These are phyloP conservation scores for Phytophthora sansomeana DNA, from an alignment of 352 stramenopile genomes.

Conservation along the genomic window DNA sequence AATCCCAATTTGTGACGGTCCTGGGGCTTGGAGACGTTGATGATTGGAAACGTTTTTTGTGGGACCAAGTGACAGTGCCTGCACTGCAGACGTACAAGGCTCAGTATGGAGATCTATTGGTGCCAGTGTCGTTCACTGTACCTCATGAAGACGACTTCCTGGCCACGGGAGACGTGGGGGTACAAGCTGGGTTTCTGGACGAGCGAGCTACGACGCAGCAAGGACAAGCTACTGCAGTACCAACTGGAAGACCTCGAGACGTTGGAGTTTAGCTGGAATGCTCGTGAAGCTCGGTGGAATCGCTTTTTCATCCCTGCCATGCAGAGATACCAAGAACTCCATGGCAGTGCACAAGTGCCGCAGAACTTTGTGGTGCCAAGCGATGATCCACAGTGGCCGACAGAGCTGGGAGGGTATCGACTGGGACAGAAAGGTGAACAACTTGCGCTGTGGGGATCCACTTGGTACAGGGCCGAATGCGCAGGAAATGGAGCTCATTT, in stretches of 20 bases:
- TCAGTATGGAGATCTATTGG: constrained; percentile 42
- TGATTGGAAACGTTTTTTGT: constrained; percentile 49
- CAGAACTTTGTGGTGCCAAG: constrained; percentile 51
- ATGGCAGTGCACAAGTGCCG: constrained; percentile 38
- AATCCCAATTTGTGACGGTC: constrained; percentile 16
- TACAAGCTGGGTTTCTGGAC: constrained; percentile 58
- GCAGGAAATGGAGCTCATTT: constrained; percentile 43
- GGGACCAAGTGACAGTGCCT: constrained; percentile 40
- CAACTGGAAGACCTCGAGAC: constrained; percentile 43
- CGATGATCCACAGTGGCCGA: constrained; percentile 37
- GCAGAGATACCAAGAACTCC: constrained; percentile 40
- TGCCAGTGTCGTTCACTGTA: constrained; percentile 45
- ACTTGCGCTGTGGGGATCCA: constrained; percentile 41
- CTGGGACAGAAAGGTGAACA: constrained; percentile 58
- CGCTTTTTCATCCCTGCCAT: constrained; percentile 47
- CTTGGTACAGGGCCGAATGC: constrained; percentile 10
- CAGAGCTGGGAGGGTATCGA: constrained; percentile 42
- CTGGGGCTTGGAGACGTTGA: constrained; percentile 34
- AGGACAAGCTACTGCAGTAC: constrained; percentile 36
- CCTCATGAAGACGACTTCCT: constrained; percentile 27
- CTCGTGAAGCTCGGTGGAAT: constrained; percentile 45
- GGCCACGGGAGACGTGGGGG: constrained; percentile 45
- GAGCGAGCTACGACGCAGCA: constrained; percentile 42
- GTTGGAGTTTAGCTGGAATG: constrained; percentile 49
- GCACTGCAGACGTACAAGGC: constrained; percentile 35